Evolutionary conservation across 78 protist genomes (phyloP).

Genomic region (slime mould (Dictyostelium discoideum)): dicty_2.7 NC_007088.5:1508501-1509000

Average conservation of each 20-base stretch:
- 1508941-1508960: not conserved
- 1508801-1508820: not conserved
- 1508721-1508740: not conserved
- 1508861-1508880: not conserved
- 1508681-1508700: not conserved
- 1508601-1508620: not conserved
- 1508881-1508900: not conserved
- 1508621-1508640: not conserved
- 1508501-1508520: conserved; percentile 7
- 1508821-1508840: not conserved
- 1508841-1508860: not conserved
- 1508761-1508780: conserved; percentile 24
- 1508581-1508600: not conserved
- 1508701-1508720: not conserved
- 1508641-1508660: not conserved
- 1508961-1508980: not conserved
- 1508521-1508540: not conserved
- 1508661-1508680: not conserved
- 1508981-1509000: not conserved
- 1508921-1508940: not conserved
- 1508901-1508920: not conserved
- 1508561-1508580: not conserved
- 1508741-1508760: not conserved
- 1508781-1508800: not conserved
- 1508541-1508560: not conserved